Conservation (phyloP, 2,329 filamentous ascomycete species). For the Cercospora sojina region DNA sequence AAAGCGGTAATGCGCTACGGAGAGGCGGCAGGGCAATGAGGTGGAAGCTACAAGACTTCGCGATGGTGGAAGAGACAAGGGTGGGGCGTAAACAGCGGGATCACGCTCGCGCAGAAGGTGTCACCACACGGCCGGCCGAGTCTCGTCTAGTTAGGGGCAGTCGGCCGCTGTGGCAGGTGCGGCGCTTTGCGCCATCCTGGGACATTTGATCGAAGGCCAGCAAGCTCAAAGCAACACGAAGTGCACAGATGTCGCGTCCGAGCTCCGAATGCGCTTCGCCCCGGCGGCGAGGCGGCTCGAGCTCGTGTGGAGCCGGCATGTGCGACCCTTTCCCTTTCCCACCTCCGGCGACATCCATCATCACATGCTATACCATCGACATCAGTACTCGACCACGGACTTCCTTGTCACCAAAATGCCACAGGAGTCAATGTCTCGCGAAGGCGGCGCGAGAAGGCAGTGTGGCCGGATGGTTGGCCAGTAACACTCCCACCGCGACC, state of each 20-base stretch:
- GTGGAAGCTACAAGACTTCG: neutral
- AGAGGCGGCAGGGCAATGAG: neutral
- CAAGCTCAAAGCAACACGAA: neutral
- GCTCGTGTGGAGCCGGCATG: neutral
- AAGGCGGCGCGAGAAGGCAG: neutral
- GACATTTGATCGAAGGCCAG: neutral
- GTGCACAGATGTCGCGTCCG: neutral
- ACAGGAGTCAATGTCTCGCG: neutral
- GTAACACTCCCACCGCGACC: neutral
- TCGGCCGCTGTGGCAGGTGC: slow-evolving; percentile 3
- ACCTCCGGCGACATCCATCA: neutral
- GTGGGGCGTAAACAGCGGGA: slow-evolving; percentile 6
- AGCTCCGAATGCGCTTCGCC: neutral
- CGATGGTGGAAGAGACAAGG: neutral
- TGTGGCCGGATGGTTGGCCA: neutral
- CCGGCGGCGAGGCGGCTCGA: neutral
- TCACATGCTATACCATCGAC: neutral
- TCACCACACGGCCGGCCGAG: slow-evolving; percentile 12
- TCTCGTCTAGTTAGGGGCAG: slow-evolving; percentile 9
- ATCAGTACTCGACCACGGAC: no score
- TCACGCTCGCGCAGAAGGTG: slow-evolving; percentile 1
- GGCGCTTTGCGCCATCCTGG: slow-evolving; percentile 17
- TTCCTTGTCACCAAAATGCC: neutral
- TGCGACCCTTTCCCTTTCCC: neutral
- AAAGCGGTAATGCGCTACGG: neutral